Percentiles rank a stretch among this genome's conserved stretches.
phyloP scores from a whole-genome alignment of 2,329 filamentous ascomycete species.

The Trichoderma sp. region DNA sequence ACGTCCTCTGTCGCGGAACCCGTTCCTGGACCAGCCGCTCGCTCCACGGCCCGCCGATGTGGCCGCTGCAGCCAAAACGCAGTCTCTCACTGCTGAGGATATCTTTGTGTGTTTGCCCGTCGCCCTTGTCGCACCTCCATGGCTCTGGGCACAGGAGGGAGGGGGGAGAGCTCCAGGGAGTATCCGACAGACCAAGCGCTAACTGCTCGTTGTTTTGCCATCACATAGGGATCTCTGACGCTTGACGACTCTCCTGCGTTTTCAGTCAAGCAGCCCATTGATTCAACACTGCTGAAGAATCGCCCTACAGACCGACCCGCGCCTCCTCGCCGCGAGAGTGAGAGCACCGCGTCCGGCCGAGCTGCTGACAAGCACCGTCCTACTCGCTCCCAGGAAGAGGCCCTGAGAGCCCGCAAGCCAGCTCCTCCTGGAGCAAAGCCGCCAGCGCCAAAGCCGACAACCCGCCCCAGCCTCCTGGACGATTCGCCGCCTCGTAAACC shows the following conservation, averaged over 20 bases:
- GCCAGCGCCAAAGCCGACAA: slow-evolving; percentile 28
- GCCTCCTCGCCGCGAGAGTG: slow-evolving; percentile 29
- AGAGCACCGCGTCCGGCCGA: slow-evolving; percentile 49
- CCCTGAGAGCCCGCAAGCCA: slow-evolving; percentile 47
- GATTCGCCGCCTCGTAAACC: slow-evolving; percentile 40
- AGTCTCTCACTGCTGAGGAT: slow-evolving; percentile 59
- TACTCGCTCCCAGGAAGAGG: slow-evolving; percentile 64
- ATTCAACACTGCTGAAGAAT: slow-evolving; percentile 36
- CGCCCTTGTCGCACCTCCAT: slow-evolving; percentile 9
- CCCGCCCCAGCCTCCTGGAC: slow-evolving; percentile 31
- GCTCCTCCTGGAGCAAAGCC: slow-evolving; percentile 21
- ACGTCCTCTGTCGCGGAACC: slow-evolving; percentile 68
- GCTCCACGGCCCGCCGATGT: slow-evolving; percentile 46
- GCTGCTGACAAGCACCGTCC: slow-evolving; percentile 51
- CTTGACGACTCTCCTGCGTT: slow-evolving; percentile 55
- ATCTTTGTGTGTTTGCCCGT: slow-evolving; percentile 66
- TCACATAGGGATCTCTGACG: slow-evolving; percentile 61
- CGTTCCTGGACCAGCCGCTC: slow-evolving; percentile 63
- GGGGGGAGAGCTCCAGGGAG: background rate
- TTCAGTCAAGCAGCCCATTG: slow-evolving; percentile 34
- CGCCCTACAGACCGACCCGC: slow-evolving; percentile 33
- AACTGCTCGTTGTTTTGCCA: slow-evolving; percentile 21
- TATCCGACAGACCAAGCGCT: background rate
- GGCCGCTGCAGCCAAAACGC: slow-evolving; percentile 45
- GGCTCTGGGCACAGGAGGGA: background rate